phyloP scores from a whole-genome alignment of 495 filamentous ascomycete species.

The Polyplosphaeria fusca region DNA sequence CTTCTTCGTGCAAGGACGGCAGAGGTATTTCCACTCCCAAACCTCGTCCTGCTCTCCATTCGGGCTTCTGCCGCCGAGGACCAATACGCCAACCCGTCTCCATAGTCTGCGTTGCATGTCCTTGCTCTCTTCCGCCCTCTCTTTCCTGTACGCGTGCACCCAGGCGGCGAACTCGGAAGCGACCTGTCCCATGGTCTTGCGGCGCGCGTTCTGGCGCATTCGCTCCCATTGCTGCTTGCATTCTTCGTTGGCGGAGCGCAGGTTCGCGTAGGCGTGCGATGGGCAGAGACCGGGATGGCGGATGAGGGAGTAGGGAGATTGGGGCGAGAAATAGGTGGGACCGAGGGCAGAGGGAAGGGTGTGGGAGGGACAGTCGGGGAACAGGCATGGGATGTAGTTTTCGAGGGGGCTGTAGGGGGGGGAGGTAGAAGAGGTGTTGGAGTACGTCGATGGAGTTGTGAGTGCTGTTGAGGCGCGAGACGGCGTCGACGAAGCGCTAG shows the following conservation, averaged over 20 bases:
- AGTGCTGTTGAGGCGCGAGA: no score
- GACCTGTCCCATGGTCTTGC: conserved; percentile 6
- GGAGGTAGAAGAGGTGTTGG: not conserved
- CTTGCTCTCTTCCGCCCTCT: not conserved
- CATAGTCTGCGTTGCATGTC: not conserved
- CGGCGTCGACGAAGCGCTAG: not conserved
- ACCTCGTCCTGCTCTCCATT: not conserved
- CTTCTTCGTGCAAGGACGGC: conserved; percentile 7
- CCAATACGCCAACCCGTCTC: not conserved
- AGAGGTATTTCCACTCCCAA: conserved; percentile 13
- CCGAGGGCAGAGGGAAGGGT: conserved; percentile 2
- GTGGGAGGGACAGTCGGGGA: not conserved
- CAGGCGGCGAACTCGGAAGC: conserved; percentile 6
- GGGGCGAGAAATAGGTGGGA: conserved; percentile 16
- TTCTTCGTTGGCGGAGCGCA: not conserved
- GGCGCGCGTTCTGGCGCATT: conserved; percentile 16
- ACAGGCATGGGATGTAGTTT: conserved; percentile 17
- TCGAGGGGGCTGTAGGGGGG: conserved; percentile 6
- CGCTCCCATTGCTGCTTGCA: conserved; percentile 3
- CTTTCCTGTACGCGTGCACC: not conserved
- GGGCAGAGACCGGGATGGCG: conserved; percentile 11
- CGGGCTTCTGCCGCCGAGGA: not conserved
- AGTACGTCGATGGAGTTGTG: not conserved
- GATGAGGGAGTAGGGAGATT: conserved; percentile 5
- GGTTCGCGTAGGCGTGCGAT: conserved; percentile 4